Evolutionary conservation across 192 early-diverging fungal species (phyloP).

Genomic region (Funneliformis geosporum): DNA sequence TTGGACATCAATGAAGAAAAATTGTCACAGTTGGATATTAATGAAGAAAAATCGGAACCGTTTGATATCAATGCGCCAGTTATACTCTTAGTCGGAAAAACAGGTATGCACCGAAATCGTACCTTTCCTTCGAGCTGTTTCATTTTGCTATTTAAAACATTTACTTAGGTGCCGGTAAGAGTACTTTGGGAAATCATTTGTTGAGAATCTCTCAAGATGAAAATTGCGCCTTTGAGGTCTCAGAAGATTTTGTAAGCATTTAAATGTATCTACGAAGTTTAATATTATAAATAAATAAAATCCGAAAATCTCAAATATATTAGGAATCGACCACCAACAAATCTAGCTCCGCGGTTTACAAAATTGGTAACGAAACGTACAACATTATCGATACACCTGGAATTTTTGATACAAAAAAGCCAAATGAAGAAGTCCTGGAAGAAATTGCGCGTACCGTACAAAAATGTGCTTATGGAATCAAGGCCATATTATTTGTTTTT

Average conservation of each 20-base stretch:
- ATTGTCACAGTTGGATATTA: too few relatives aligned
- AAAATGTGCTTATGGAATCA: neutral
- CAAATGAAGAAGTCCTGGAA: neutral
- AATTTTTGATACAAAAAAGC: neutral
- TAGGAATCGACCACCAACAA: neutral
- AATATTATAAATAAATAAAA: too few relatives aligned
- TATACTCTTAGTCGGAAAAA: conserved; percentile 14
- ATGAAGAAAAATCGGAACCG: too few relatives aligned
- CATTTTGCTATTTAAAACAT: neutral
- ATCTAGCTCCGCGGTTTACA: neutral
- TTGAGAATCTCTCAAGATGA: neutral
- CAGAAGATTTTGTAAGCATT: too few relatives aligned
- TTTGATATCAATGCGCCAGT: neutral
- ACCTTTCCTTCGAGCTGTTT: neutral
- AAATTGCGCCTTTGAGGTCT: too few relatives aligned
- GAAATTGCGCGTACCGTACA: neutral
- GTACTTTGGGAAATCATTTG: neutral
- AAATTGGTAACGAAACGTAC: neutral
- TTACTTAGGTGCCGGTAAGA: conserved; percentile 1
- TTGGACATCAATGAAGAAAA: too few relatives aligned
- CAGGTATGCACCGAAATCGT: neutral
- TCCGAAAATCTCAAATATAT: neutral
- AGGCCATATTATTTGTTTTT: conserved; percentile 15
- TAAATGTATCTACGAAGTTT: too few relatives aligned
- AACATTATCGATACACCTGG: neutral